Percentiles rank a stretch among this genome's conserved stretches.
Conservation (phyloP, 179 eudicot species). For the Corrigiola litoralis region DNA sequence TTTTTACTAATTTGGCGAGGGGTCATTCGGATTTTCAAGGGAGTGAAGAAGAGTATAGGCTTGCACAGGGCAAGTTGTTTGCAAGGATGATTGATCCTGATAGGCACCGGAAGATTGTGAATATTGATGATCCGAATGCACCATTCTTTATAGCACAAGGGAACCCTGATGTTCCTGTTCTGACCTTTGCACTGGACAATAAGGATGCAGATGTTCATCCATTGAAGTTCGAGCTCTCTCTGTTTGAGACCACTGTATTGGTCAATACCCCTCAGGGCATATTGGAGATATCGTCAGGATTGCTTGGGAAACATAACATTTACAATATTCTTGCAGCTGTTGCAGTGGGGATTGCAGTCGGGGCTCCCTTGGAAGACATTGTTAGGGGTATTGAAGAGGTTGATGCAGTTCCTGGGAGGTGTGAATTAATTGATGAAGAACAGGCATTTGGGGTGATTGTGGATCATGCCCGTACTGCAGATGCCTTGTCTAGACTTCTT, state of each 20-base stretch:
- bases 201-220: constrained; percentile 86
- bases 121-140: constrained; percentile 85
- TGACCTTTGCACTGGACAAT: constrained; percentile 81
- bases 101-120: constrained; percentile 83
- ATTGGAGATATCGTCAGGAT: constrained; percentile 92
- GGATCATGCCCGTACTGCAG: constrained; percentile 83
- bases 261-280: constrained; percentile 87
- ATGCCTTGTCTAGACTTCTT: constrained; percentile 76
- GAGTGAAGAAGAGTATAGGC: constrained; percentile 64
- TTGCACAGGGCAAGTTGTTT: constrained; percentile 64
- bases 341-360: constrained; percentile 94
- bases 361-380: constrained; percentile 93
- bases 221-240: constrained; percentile 76
- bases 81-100: constrained; percentile 90
- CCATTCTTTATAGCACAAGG: constrained; percentile 66
- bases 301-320: constrained; percentile 86
- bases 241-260: constrained; percentile 93
- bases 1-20: constrained; percentile 65
- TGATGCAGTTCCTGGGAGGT: constrained; percentile 94
- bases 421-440: constrained; percentile 97
- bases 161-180: constrained; percentile 80
- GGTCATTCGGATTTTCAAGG: constrained; percentile 62
- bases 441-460: constrained; percentile 97
- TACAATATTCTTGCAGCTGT: constrained; percentile 93
- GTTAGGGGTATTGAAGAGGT: constrained; percentile 98